These are phyloP conservation scores for Cardiospermum halicacabum DNA, from an alignment of 345 rosid genomes.

Conservation along the genomic window DNA sequence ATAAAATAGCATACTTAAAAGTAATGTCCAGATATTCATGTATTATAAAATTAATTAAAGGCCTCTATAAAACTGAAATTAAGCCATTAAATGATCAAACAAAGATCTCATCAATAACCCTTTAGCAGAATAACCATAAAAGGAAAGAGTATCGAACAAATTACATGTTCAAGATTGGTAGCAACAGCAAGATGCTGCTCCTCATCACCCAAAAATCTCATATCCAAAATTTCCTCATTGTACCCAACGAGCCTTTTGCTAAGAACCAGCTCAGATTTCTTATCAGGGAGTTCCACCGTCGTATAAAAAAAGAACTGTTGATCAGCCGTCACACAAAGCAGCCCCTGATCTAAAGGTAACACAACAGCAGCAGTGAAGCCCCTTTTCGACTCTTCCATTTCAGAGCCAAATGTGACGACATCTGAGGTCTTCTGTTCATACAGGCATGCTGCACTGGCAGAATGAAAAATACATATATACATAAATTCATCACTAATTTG, in stretches of 20 bases:
- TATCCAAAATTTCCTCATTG: slow-evolving; percentile 89
- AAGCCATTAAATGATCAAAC: background rate
- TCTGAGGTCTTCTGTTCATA: slow-evolving; percentile 81
- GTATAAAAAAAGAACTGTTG: slow-evolving; percentile 76
- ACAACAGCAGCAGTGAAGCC: slow-evolving; percentile 70
- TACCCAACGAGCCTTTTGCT: slow-evolving; percentile 83
- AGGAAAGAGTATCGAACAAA: background rate
- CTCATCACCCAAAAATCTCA: slow-evolving; percentile 86
- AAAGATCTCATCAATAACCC: too few species aligned
- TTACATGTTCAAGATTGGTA: slow-evolving; percentile 90
- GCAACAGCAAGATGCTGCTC: slow-evolving; percentile 90
- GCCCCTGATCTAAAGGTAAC: slow-evolving; percentile 69
- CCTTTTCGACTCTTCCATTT: slow-evolving; percentile 51
- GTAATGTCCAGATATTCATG: background rate
- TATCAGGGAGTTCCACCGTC: slow-evolving; percentile 38
- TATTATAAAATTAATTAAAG: background rate
- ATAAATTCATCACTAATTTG: slow-evolving; percentile 11
- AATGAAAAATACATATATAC: slow-evolving; percentile 21
- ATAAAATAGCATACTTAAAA: background rate
- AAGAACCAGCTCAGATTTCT: slow-evolving; percentile 34
- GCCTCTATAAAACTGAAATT: background rate
- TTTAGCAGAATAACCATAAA: slow-evolving; percentile 2
- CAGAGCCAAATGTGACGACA: slow-evolving; percentile 56
- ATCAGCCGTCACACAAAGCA: slow-evolving; percentile 93
- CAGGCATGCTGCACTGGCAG: slow-evolving; percentile 72